Conservation (phyloP, 441 rosid genomes). For the Raphanus hybrid region DNA sequence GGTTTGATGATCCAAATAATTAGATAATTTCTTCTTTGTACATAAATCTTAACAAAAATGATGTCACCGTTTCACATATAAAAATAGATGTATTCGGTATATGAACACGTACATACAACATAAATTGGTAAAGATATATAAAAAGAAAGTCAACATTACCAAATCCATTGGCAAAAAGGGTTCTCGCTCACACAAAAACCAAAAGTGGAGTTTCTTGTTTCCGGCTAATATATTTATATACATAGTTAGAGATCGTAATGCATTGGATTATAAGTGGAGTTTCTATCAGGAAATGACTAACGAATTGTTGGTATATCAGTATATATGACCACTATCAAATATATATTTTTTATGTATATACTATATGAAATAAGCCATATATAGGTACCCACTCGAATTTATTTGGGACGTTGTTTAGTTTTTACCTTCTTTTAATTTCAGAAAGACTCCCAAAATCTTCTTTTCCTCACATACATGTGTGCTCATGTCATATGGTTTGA, state of each 20-base stretch:
- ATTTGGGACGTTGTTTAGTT: slow-evolving; percentile 19
- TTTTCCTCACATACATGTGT: neutral
- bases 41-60: neutral
- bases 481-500: slow-evolving; percentile 19
- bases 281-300: neutral
- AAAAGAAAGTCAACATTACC: slow-evolving; percentile 32
- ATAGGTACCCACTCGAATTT: slow-evolving; percentile 4
- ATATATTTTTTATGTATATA: neutral
- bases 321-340: neutral
- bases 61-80: neutral
- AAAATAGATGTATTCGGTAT: neutral
- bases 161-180: slow-evolving; percentile 28
- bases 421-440: slow-evolving; percentile 5
- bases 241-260: neutral
- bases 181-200: neutral
- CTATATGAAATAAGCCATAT: neutral
- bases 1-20: neutral
- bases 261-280: neutral
- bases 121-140: neutral
- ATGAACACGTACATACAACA: slow-evolving; percentile 11
- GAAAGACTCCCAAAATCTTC: slow-evolving; percentile 4
- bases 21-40: neutral
- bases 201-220: neutral
- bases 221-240: neutral
- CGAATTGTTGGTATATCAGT: neutral